Percentiles rank a stretch among this genome's conserved stretches.
phyloP scores from a whole-genome alignment of 1,284 basidiomycete species.

The Ustilago trichophora region DNA sequence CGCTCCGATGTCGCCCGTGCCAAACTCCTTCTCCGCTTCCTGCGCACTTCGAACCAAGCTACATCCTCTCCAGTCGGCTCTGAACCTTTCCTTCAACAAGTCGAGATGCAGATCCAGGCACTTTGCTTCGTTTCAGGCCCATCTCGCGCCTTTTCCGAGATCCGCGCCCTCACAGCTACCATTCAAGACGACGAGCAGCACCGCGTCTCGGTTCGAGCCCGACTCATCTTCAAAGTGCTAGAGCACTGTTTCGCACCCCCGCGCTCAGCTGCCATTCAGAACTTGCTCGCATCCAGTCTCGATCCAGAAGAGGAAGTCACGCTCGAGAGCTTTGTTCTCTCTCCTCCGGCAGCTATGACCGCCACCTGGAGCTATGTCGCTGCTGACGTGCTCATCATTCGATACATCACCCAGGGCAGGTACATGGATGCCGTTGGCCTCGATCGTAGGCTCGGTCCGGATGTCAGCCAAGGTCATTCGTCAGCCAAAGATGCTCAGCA shows the following conservation, averaged over 20 bases:
- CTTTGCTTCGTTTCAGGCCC: conserved; percentile 41
- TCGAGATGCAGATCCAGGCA: conserved; percentile 43
- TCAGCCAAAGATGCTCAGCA: conserved; percentile 26
- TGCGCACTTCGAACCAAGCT: conserved; percentile 36
- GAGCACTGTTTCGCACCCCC: conserved; percentile 55
- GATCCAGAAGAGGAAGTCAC: conserved; percentile 37
- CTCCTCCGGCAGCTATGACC: conserved; percentile 38
- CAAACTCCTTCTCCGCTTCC: conserved; percentile 42
- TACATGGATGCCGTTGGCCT: conserved; percentile 60
- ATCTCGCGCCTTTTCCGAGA: conserved; percentile 23
- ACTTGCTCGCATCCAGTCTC: conserved; percentile 46
- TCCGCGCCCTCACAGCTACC: conserved; percentile 27
- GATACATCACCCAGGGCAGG: conserved; percentile 52
- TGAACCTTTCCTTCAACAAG: conserved; percentile 29
- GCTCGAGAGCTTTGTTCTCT: conserved; percentile 45
- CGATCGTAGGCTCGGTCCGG: conserved; percentile 48
- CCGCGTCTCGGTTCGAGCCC: conserved; percentile 28
- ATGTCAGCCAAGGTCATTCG: conserved; percentile 43
- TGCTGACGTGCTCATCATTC: conserved; percentile 54
- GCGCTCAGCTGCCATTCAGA: conserved; percentile 41
- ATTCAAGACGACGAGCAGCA: conserved; percentile 36
- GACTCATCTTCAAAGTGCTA: conserved; percentile 45
- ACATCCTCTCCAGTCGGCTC: conserved; percentile 30
- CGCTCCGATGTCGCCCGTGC: conserved; percentile 27
- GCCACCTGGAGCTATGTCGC: conserved; percentile 48